phyloP scores from a whole-genome alignment of 495 filamentous ascomycete genomes.

The Annulohypoxylon stygium region DNA sequence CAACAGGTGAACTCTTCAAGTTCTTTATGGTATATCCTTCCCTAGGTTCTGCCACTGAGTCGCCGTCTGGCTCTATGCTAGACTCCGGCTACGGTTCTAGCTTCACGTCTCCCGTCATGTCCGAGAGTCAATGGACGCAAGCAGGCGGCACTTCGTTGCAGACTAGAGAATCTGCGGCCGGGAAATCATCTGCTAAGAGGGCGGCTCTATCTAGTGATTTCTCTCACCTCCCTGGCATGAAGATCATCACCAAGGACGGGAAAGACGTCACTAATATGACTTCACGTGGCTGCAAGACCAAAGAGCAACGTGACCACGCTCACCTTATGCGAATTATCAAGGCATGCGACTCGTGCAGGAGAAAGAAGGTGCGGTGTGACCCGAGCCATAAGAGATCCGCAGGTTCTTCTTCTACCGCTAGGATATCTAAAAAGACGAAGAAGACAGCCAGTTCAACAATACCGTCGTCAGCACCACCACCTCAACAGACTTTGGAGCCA shows the following conservation, averaged over 20 bases:
- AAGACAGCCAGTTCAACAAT: constrained; percentile 49
- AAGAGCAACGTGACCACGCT: constrained; percentile 71
- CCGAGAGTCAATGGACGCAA: constrained; percentile 58
- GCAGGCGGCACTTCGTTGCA: constrained; percentile 44
- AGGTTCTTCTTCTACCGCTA: constrained; percentile 52
- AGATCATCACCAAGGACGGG: constrained; percentile 70
- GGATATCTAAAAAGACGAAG: constrained; percentile 55
- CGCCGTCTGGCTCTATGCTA: constrained; percentile 56
- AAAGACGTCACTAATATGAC: constrained; percentile 68
- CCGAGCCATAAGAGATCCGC: constrained; percentile 62
- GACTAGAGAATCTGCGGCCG: constrained; percentile 34
- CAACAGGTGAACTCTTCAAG: constrained; percentile 63
- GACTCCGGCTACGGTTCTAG: constrained; percentile 61
- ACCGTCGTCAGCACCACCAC: constrained; percentile 42
- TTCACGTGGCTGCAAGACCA: constrained; percentile 69
- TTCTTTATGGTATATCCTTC: constrained; percentile 63
- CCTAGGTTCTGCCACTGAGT: constrained; percentile 53
- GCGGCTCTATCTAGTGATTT: constrained; percentile 53
- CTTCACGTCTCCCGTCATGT: constrained; percentile 60
- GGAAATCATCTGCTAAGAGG: constrained; percentile 45
- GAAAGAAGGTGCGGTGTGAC: constrained; percentile 68
- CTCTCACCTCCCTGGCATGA: constrained; percentile 67
- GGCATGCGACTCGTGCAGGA: constrained; percentile 67
- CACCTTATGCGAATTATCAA: constrained; percentile 71
- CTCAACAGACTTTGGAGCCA: constrained; percentile 34